A percentile compares a stretch with the other conserved stretches of the same genome.
Conservation (phyloP, 331 rosid species). For the Ulmus americana region DNA sequence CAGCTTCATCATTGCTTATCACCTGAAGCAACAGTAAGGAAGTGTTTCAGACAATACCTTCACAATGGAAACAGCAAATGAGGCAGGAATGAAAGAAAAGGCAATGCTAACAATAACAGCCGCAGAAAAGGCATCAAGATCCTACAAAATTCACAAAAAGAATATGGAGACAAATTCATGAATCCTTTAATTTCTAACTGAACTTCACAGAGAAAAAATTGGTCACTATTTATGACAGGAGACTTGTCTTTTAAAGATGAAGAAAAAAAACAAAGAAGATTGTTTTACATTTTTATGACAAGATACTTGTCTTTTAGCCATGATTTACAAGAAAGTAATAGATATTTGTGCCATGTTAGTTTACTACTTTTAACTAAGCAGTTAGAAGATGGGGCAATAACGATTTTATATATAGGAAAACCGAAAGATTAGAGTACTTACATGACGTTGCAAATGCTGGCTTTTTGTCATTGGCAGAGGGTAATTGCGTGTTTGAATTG, state of each 20-base stretch:
- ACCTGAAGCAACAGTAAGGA: background rate
- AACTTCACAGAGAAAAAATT: background rate
- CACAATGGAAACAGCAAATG: conserved; percentile 87
- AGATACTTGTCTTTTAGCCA: too few relatives aligned
- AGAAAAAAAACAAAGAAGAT: background rate
- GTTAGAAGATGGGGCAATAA: too few relatives aligned
- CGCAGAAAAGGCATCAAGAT: conserved; percentile 94
- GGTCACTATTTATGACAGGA: background rate
- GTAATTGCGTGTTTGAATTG: conserved; percentile 82
- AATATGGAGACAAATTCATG: background rate
- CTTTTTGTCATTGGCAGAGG: conserved; percentile 88
- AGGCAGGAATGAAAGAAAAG: conserved; percentile 90
- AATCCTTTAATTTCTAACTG: conserved; percentile 5
- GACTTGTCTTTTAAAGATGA: background rate
- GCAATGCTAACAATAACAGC: conserved; percentile 84
- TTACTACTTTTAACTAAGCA: too few relatives aligned
- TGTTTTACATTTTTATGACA: background rate
- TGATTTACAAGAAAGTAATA: too few relatives aligned
- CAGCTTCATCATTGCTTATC: background rate
- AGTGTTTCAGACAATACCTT: conserved; percentile 55
- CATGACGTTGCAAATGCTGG: conserved; percentile 88
- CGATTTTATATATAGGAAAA: background rate
- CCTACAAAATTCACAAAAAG: conserved; percentile 44
- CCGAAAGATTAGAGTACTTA: conserved; percentile 28
- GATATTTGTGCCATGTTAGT: too few relatives aligned